A percentile compares a stretch with the other conserved stretches of the same genome.
Evolutionary conservation across 2,329 filamentous ascomycete genomes (phyloP).

Genomic region (Fusarium duplospermum): DNA sequence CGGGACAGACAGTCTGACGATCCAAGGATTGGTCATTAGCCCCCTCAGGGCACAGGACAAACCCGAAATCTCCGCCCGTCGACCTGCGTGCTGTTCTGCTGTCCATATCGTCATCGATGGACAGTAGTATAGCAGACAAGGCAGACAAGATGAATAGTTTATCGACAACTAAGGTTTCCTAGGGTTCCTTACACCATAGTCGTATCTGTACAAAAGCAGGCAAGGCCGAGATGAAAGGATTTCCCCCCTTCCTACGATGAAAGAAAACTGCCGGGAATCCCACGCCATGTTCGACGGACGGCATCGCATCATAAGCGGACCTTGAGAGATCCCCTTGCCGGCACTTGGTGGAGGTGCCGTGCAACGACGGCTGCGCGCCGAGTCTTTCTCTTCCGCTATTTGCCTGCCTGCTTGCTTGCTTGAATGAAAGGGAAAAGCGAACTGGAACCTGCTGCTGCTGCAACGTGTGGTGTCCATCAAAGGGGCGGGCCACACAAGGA

Average conservation of each 20-base stretch:
- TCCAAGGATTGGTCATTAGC: not conserved
- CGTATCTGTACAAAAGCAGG: not conserved
- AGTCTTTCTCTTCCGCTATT: conserved; percentile 25
- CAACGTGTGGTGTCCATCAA: not conserved
- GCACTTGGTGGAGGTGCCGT: conserved; percentile 22
- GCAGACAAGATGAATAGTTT: not conserved
- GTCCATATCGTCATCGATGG: not conserved
- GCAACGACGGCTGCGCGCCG: conserved; percentile 23
- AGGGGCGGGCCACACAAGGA: not conserved
- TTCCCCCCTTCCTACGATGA: not conserved
- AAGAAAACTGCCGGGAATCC: not conserved
- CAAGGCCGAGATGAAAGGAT: conserved; percentile 19
- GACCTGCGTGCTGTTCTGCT: not conserved
- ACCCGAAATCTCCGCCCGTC: conserved; percentile 1
- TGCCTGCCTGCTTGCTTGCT: not conserved
- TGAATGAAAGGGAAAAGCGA: conserved; percentile 11
- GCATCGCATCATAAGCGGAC: not conserved
- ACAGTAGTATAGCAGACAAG: not conserved
- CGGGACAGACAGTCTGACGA: not conserved
- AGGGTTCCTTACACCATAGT: not conserved
- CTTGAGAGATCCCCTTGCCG: conserved; percentile 10
- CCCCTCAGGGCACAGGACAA: not conserved
- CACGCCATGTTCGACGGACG: not conserved
- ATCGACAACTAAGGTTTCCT: not conserved
- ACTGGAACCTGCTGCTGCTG: conserved; percentile 3